Percentiles rank a stretch among this genome's conserved stretches.
Evolutionary conservation across 306 rosid species (phyloP).

Genomic region (Glycine soja): DNA sequence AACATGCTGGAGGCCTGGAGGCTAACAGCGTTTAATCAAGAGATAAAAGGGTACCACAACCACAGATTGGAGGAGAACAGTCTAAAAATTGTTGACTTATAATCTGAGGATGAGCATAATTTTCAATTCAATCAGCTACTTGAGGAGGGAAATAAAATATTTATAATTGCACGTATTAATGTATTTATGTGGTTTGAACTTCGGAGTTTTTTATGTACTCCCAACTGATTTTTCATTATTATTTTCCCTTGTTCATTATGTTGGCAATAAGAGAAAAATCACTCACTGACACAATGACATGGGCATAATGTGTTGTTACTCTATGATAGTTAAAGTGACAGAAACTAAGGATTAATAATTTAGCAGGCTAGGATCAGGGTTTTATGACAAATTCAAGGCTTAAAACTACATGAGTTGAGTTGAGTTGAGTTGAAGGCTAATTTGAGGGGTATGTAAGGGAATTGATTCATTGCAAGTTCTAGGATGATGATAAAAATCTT

Average conservation of each 20-base stretch:
- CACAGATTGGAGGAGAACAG: background rate
- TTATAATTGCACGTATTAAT: slow-evolving; percentile 15
- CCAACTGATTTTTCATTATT: slow-evolving; percentile 24
- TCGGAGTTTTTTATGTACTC: background rate
- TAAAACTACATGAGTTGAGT: too few relatives aligned
- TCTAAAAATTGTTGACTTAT: background rate
- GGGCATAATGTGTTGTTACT: background rate
- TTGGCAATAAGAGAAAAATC: background rate
- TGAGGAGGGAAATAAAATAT: slow-evolving; percentile 12
- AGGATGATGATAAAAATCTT: background rate
- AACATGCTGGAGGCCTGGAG: background rate
- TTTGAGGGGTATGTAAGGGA: too few relatives aligned
- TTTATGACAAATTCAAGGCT: background rate
- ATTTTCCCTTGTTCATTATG: background rate
- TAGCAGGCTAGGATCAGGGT: slow-evolving; percentile 4
- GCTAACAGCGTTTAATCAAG: background rate
- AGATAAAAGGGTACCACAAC: background rate
- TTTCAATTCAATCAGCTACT: background rate
- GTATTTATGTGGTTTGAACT: slow-evolving; percentile 10
- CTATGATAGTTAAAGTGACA: background rate
- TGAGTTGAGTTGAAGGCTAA: too few relatives aligned
- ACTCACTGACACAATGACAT: background rate
- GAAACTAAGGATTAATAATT: slow-evolving; percentile 8
- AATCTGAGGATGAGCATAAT: background rate
- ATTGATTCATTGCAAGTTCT: too few relatives aligned